These are phyloP conservation scores for Verticillium tricorpus DNA, from an alignment of 2,329 filamentous ascomycete species.

Conservation along the genomic window DNA sequence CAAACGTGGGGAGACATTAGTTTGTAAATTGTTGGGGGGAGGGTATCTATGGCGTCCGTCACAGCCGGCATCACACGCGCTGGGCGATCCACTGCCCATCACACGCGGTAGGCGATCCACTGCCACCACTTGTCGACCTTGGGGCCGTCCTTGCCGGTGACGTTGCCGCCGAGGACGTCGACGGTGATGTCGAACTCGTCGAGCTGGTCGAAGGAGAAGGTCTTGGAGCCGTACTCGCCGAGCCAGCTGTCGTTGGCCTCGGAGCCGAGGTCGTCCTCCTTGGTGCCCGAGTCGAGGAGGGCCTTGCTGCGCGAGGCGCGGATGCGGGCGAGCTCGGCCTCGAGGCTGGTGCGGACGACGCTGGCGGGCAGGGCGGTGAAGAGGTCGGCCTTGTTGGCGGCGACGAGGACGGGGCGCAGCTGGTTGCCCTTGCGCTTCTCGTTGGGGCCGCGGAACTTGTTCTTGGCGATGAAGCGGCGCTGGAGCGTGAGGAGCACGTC, in stretches of 20 bases:
- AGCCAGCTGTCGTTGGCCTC: conserved; percentile 81
- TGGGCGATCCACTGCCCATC: conserved; percentile 74
- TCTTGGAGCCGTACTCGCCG: conserved; percentile 71
- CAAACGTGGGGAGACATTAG: not conserved
- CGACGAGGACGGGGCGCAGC: conserved; percentile 71
- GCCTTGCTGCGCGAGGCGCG: conserved; percentile 74
- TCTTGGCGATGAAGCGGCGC: conserved; percentile 57
- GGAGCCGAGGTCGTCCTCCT: conserved; percentile 52
- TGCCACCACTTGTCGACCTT: conserved; percentile 82
- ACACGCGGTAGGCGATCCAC: conserved; percentile 70
- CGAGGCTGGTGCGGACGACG: conserved; percentile 69
- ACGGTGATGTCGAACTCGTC: conserved; percentile 77
- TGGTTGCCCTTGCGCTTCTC: conserved; percentile 29
- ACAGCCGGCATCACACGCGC: conserved; percentile 28
- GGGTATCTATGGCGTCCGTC: not conserved
- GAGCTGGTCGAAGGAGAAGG: conserved; percentile 78
- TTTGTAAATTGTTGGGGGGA: not conserved
- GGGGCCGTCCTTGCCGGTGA: conserved; percentile 47
- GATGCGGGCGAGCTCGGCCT: conserved; percentile 76
- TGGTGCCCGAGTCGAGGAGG: conserved; percentile 76
- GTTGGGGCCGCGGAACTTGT: conserved; percentile 31
- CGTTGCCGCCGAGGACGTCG: conserved; percentile 72
- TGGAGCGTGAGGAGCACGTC: conserved; percentile 83
- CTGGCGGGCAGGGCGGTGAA: conserved; percentile 84
- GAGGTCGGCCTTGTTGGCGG: conserved; percentile 92